A percentile compares a stretch with the other conserved stretches of the same genome.
phyloP scores from a whole-genome alignment of 2,329 filamentous ascomycete genomes.

The Aulographum hederae region DNA sequence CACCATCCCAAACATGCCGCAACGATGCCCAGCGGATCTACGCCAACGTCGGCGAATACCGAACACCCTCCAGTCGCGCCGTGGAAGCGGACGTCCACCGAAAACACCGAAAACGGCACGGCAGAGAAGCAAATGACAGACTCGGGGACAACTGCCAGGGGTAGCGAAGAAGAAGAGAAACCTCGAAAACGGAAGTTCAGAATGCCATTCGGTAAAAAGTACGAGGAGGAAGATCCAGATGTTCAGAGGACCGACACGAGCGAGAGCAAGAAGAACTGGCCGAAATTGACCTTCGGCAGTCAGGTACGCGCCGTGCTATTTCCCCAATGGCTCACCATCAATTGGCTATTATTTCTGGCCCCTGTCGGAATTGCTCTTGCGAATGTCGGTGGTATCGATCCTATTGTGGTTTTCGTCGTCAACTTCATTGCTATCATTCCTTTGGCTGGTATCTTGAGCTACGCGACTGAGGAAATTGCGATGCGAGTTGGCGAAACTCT shows the following conservation, averaged over 20 bases:
- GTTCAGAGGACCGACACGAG: neutral
- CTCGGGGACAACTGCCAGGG: neutral
- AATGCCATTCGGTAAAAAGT: neutral
- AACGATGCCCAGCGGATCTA: neutral
- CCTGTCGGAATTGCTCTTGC: constrained; percentile 26
- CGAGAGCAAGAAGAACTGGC: constrained; percentile 1
- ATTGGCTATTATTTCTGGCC: constrained; percentile 4
- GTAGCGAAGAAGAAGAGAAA: neutral
- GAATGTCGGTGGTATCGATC: constrained; percentile 8
- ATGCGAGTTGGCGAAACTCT: constrained; percentile 61
- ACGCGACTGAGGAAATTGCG: constrained; percentile 80
- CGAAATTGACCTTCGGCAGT: constrained; percentile 3
- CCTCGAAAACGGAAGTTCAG: neutral
- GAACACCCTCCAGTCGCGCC: neutral
- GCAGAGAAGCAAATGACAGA: neutral
- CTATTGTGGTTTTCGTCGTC: constrained; percentile 43
- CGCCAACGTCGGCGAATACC: neutral
- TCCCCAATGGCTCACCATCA: constrained; percentile 5
- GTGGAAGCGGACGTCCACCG: neutral
- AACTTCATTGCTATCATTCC: constrained; percentile 93
- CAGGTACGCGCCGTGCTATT: constrained; percentile 4
- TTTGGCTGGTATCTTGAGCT: constrained; percentile 69
- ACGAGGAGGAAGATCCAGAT: no score
- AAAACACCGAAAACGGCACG: neutral
- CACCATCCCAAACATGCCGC: neutral